Base-by-base conservation (phyloP, 352 stramenopile genomes). In the Thraustochytrium sp. region DNA sequence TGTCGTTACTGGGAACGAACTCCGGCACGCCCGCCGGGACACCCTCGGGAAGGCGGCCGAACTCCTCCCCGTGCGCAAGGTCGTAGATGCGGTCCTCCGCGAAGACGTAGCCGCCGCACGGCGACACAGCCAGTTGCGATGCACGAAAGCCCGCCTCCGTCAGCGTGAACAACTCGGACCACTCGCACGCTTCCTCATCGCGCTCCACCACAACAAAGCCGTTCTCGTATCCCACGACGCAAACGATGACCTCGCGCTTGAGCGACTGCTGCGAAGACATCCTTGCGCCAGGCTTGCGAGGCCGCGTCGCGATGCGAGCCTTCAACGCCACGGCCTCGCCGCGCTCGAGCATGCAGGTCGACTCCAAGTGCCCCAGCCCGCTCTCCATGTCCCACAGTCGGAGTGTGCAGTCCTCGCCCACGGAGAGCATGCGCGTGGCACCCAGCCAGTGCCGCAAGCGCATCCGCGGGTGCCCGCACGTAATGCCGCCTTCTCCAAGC, bases 311-410 rank as follows among this genome's bases (percentile, higher is more conserved):
- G 9, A 55, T 36, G 40, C 42, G 65, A 54, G 37, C 65, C 38
- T 23, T 77, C 13, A 62, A n/a, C 13, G 18, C 21, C 13, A 55
- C 29, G 8, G 34, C 8, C 11, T 13, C 46, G 23, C 34, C 31
- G 29, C 46, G 29, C 9, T 77, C 42, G 26, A 77, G 13, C 49
- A 77, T 77, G 65, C 65, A 77, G 18, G 65, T 77, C 31, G 65
- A 77, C n/a, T 72, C 36, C 16, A 77, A 36, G 21, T 49, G 23
- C 49, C 40, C 68, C n/a, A 80, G 2, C 5, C n/a, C n/a, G n/a
- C 29, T 72, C 26, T 53, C 26, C 48, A 68, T 46, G 34, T 80
- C 68, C 68, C 68, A 80, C 1, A 80, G 31, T 23, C 40, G 31
- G 9, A 80, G 68, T 5, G 68, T 80, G 5, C 40, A 18, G 68